Conservation (phyloP, 345 rosid genomes). For the Gossypium sturtianum region DNA sequence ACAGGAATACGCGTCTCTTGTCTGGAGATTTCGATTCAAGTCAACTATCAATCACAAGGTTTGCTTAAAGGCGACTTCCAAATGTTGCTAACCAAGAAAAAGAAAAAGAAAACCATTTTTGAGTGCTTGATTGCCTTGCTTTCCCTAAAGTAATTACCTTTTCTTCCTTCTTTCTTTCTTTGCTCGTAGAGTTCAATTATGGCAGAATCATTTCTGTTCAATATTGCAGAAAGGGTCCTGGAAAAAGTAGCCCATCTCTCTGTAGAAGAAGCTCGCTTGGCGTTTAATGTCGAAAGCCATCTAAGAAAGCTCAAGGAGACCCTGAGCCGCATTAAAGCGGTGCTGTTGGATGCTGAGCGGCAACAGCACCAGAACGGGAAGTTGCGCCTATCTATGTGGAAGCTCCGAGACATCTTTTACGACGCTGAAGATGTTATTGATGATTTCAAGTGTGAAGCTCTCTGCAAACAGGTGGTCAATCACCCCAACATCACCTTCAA, state of each 20-base stretch:
- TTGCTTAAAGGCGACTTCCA: not conserved
- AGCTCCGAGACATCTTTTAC: not conserved
- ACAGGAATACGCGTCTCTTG: too few species aligned
- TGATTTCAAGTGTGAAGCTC: not conserved
- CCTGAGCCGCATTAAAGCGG: not conserved
- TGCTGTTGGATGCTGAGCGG: slow-evolving; percentile 1
- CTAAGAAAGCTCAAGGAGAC: not conserved
- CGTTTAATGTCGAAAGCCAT: not conserved
- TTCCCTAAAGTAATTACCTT: not conserved
- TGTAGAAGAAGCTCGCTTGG: not conserved
- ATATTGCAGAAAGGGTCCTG: not conserved
- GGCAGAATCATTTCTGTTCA: not conserved
- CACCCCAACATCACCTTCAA: not conserved
- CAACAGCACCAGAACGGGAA: not conserved
- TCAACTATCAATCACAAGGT: not conserved
- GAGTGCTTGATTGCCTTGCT: not conserved
- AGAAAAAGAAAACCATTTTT: not conserved
- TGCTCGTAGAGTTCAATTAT: not conserved
- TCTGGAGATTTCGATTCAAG: too few species aligned
- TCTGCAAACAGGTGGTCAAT: not conserved
- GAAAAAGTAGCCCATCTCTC: not conserved
- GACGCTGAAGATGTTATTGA: not conserved
- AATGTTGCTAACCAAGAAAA: not conserved
- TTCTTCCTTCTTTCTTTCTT: not conserved
- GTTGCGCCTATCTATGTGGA: not conserved